Conservation (phyloP, 257 asterid species). For the Leonotis leonurus region DNA sequence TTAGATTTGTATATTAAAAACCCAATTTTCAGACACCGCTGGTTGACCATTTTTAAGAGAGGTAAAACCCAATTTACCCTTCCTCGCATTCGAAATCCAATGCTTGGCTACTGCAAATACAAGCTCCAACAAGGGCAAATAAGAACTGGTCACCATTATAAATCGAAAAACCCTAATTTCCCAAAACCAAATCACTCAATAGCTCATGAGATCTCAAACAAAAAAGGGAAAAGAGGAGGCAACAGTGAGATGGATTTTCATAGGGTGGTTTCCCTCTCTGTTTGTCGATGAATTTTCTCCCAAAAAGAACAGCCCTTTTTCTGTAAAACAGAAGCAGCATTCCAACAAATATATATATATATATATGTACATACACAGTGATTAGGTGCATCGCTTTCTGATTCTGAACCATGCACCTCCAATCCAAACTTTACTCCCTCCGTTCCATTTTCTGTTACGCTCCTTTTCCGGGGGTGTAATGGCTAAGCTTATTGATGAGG, state of each 20-base stretch:
- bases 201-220: neutral
- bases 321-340: neutral
- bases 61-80: neutral
- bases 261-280: conserved; percentile 33
- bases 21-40: no score
- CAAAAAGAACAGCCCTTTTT: conserved; percentile 22
- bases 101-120: neutral
- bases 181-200: neutral
- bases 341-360: neutral
- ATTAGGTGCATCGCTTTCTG: neutral
- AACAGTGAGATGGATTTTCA: conserved; percentile 14
- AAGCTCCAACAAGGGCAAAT: conserved; percentile 6
- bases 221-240: conserved; percentile 2
- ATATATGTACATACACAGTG: neutral
- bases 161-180: neutral
- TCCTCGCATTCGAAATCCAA: neutral
- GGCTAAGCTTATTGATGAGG: neutral
- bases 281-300: conserved; percentile 2
- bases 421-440: neutral
- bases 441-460: neutral
- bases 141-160: neutral
- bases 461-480: neutral
- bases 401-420: neutral
- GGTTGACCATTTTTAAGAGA: neutral
- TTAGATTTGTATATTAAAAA: no score